Evolutionary conservation across 164 flowering plant genomes (phyloP), one percentile per base, ranked within the genome.

Genomic region (Vitis riparia): DNA sequence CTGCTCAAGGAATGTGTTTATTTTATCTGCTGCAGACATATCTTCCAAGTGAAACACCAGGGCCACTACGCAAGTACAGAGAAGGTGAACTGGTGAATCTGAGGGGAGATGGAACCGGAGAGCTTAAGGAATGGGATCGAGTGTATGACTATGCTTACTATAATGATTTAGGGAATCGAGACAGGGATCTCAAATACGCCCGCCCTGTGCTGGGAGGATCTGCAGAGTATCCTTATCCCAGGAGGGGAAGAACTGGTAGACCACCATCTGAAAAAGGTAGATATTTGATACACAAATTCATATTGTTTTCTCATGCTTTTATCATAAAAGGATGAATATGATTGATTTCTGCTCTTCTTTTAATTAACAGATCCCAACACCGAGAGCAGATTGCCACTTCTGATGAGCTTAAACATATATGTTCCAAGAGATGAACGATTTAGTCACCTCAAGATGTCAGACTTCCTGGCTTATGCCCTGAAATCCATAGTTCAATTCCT

Each of bases 131-230:
- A 68, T 83, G 92, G 89, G 98, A 94, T 50, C 74, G 95, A 44
- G 86, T 92, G 0, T 94, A 94, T 59, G 97, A 94, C 68, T 94
- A 94, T 55, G 95, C 84, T 62, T 68, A 57, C 63, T 94, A 94
- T 80, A 94, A 94, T 70, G 98, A 94, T 76, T 78, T 91, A 58
- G 93, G 93, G 8, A 71, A 84, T 67, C 97, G 95, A 0, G 94
- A 90, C 50, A 83, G 80, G 63, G 88, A 82, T 51, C 52, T 67
- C 0, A 44, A 78, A 0, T 71, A 75, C 62, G 86, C 68, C 9
- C 83, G 97, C 9, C 97, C 89, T 0, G 74, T 86, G 57, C 88
- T 89, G n/a, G 98, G 98, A 51, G 98, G 98, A 37, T 82, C 97
- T 1, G n/a, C 61, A 0, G 67, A 81, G 19, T 80, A 77, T 62